phyloP scores from a whole-genome alignment of 805 yeast species.

The Wickerhamiella siamensis region DNA sequence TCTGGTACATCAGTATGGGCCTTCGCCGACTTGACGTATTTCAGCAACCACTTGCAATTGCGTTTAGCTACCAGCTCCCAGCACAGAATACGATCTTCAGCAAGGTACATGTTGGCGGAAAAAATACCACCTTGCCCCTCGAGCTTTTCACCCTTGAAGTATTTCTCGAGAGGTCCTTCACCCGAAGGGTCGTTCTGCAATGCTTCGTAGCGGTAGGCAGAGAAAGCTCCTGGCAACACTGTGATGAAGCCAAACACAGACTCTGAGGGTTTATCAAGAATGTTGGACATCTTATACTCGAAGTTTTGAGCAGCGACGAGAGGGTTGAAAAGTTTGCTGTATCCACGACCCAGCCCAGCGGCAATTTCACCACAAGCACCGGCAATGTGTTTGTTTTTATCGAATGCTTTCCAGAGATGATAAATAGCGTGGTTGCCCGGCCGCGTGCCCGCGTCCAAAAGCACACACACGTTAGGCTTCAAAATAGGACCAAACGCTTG shows the following conservation, averaged over 20 bases:
- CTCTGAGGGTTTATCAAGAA: constrained; percentile 86
- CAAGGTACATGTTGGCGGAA: constrained; percentile 92
- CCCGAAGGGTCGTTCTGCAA: constrained; percentile 69
- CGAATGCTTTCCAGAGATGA: constrained; percentile 95
- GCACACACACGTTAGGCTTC: constrained; percentile 78
- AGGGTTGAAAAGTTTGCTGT: constrained; percentile 72
- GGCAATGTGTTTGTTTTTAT: constrained; percentile 88
- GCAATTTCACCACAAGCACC: constrained; percentile 98
- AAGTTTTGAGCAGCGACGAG: constrained; percentile 92
- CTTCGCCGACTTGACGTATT: constrained; percentile 81
- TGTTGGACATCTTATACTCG: constrained; percentile 94
- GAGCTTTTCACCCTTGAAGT: constrained; percentile 74
- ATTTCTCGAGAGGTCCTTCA: constrained; percentile 78
- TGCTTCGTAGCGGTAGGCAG: constrained; percentile 87
- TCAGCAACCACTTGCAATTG: constrained; percentile 72
- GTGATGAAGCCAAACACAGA: constrained; percentile 85
- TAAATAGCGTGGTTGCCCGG: constrained; percentile 83
- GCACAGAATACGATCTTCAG: constrained; percentile 91
- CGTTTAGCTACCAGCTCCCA: constrained; percentile 90
- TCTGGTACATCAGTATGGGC: constrained; percentile 98
- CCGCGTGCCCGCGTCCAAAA: constrained; percentile 94
- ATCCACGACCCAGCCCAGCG: constrained; percentile 84
- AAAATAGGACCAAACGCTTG: constrained; percentile 86
- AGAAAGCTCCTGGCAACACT: constrained; percentile 89
- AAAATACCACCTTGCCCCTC: constrained; percentile 63